These are phyloP conservation scores for Tetrapisispora phaffii DNA, from an alignment of 805 yeast species.

Conservation along the genomic window DNA sequence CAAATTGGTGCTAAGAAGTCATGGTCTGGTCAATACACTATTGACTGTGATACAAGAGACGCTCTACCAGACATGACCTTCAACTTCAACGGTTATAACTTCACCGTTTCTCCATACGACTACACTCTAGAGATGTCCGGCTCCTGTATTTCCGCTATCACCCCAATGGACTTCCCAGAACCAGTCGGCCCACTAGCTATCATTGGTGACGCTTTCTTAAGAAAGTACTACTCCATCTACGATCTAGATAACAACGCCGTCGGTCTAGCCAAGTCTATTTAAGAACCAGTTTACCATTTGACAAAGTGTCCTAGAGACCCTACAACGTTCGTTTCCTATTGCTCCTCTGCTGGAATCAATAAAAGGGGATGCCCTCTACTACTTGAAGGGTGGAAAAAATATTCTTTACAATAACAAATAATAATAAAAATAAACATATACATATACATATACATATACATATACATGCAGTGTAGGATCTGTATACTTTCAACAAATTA, in stretches of 20 bases:
- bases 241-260: conserved; percentile 87
- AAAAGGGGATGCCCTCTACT: too few species aligned
- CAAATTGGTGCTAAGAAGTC: conserved; percentile 96
- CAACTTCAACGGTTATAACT: conserved; percentile 82
- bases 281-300: too few species aligned
- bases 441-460: too few species aligned
- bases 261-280: conserved; percentile 77
- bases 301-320: too few species aligned
- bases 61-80: conserved; percentile 85
- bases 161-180: conserved; percentile 94
- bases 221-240: conserved; percentile 88
- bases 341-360: too few species aligned
- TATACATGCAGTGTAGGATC: too few species aligned
- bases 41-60: conserved; percentile 83
- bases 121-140: conserved; percentile 93
- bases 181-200: conserved; percentile 96
- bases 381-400: background rate
- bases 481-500: too few species aligned
- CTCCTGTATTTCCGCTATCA: conserved; percentile 90
- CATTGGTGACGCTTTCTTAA: conserved; percentile 93
- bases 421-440: background rate
- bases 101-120: conserved; percentile 81
- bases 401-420: background rate
- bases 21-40: conserved; percentile 94
- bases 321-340: too few species aligned